A percentile compares a stretch with the other conserved stretches of the same genome.
These are phyloP conservation scores for Alternaria triticina DNA, from an alignment of 2,329 filamentous ascomycete genomes.

Conservation along the genomic window DNA sequence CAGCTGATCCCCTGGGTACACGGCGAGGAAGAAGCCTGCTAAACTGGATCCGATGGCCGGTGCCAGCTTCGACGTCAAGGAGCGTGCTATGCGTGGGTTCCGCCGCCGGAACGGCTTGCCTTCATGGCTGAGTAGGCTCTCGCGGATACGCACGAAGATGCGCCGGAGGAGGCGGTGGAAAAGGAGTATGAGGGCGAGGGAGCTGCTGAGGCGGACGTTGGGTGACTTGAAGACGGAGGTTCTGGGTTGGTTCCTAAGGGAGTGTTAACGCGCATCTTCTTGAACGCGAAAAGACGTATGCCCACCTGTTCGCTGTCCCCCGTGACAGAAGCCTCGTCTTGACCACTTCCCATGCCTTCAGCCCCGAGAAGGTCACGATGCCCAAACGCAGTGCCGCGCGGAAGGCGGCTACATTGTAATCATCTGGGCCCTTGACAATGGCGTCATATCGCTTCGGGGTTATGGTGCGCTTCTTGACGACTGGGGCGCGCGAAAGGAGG, in stretches of 20 bases:
- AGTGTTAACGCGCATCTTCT: not conserved
- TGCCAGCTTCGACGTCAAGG: constrained; percentile 81
- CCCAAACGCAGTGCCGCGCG: constrained; percentile 55
- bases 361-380: constrained; percentile 49
- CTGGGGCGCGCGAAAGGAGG: constrained; percentile 73
- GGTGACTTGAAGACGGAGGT: constrained; percentile 61
- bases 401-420: constrained; percentile 57
- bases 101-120: constrained; percentile 81
- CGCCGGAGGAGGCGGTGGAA: constrained; percentile 89
- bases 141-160: constrained; percentile 81
- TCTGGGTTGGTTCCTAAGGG: constrained; percentile 45
- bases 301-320: constrained; percentile 35
- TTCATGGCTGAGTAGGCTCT: constrained; percentile 78
- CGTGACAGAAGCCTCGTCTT: constrained; percentile 45
- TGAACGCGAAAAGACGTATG: not conserved
- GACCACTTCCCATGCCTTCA: constrained; percentile 57
- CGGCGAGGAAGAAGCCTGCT: constrained; percentile 80
- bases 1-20: constrained; percentile 73
- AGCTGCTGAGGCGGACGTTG: constrained; percentile 78
- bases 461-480: constrained; percentile 62
- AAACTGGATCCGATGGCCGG: constrained; percentile 90
- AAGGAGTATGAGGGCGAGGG: constrained; percentile 83
- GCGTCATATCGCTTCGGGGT: constrained; percentile 59
- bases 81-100: constrained; percentile 76
- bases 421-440: constrained; percentile 55